Base-by-base conservation (phyloP, 306 rosid genomes). In the Chamaecrista fasciculata region DNA sequence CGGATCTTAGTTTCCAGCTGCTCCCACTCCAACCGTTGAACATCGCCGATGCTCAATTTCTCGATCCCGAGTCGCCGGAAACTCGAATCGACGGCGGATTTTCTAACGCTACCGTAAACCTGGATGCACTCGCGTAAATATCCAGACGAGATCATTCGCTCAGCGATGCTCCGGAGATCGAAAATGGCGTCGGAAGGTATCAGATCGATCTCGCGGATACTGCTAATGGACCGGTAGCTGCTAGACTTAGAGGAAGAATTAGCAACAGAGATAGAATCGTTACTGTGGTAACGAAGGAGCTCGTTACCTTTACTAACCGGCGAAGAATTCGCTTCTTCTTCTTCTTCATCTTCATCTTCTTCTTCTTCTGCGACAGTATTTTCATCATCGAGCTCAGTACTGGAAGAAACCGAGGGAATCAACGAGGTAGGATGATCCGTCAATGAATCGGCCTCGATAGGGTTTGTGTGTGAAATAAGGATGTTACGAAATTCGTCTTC, bases 401-500 rank as follows among this genome's bases (percentile, higher is more conserved):
- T 16, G 21, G 57, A 28, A 62, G n/a, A 28, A 19, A 4, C 16
- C 11, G 78, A 64, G 63, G 5, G 78, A 59, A 69, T 33, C 6
- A 91, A 75, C 3, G 87, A 79, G 63, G 76, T 55, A 10, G 94
- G 87, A 75, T 88, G 87, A 75, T 88, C 91, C 48, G 73, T 6
- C 11, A 84, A 83, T 2, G 90, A 81, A 11, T 86, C 88, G 18
- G 83, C 15, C 65, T 89, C 92, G 81, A 95, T 78, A 4, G 97
- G 84, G 73, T 72, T 58, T 9, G 93, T 95, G 64, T 95, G 91
- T 10, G 68, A 67, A 68, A 92, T 75, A 12, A 95, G 86, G 77
- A 95, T 89, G 83, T 84, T 87, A 15, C 97, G 99, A 53, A 95
- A 89, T 85, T 95, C 99, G 49, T 95, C 99, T 69, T 91, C 99